These are phyloP conservation scores for Lipomyces yamadae DNA, from an alignment of 805 yeast genomes.

Conservation along the genomic window DNA sequence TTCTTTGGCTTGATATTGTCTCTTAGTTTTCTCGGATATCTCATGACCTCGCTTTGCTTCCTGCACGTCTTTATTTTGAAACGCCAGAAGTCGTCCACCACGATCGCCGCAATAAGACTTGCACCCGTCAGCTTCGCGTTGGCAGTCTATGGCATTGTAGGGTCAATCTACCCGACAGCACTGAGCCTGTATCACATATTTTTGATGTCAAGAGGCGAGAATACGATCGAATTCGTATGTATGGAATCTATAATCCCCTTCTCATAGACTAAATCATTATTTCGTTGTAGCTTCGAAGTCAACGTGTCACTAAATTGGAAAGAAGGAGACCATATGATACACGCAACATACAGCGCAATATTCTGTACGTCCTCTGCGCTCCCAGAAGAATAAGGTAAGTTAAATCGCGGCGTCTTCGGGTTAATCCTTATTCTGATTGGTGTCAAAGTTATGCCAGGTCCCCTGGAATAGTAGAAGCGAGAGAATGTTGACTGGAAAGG, in stretches of 20 bases:
- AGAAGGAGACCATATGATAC: constrained; percentile 14
- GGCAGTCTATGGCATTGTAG: not conserved
- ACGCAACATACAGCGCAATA: constrained; percentile 1
- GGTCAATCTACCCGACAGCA: constrained; percentile 9
- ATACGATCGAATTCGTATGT: constrained; percentile 11
- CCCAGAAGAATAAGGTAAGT: constrained; percentile 8
- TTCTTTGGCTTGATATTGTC: constrained; percentile 10
- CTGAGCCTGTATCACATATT: constrained; percentile 5
- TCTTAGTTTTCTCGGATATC: constrained; percentile 1
- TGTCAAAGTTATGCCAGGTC: not conserved
- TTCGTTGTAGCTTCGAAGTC: constrained; percentile 1
- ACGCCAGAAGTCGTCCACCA: not conserved
- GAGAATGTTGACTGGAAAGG: not conserved
- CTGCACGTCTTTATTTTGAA: constrained; percentile 4
- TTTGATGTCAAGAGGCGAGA: constrained; percentile 12
- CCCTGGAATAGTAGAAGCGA: not conserved
- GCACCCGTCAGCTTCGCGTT: constrained; percentile 14
- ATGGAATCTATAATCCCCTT: not conserved
- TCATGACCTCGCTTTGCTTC: constrained; percentile 2
- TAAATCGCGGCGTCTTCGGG: not conserved
- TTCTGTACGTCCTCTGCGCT: not conserved
- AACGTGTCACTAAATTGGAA: not conserved
- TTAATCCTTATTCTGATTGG: not conserved
- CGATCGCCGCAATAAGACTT: constrained; percentile 1
- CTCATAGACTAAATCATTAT: not conserved